Base-by-base conservation (phyloP, 163 green algal species). In the Smithsoniella earleae region DNA sequence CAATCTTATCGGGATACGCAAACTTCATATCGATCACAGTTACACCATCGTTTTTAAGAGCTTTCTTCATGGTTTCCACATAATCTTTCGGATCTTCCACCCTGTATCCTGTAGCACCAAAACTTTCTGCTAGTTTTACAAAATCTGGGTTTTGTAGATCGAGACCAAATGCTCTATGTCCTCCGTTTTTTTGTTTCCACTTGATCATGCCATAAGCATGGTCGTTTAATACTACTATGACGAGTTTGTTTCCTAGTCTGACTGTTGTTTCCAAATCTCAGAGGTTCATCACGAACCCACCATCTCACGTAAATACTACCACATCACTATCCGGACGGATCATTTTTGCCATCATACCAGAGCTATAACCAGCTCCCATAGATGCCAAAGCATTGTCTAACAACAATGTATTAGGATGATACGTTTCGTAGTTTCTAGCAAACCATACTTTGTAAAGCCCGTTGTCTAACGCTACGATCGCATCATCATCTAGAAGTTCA, bases 91-190 rank as follows among this genome's bases (percentile, higher is more conserved):
- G 33, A n/a, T 62, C 36, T 6, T 46, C 40, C 18, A 81, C 74
- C 1, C 74, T 33, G 52, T 82, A 78, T 27, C 80, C 80, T 2
- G 65, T 62, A 0, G 75, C 75, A 34, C 80, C 80, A 64, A 79
- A 82, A 18, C 62, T 49, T 28, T 84, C 64, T 18, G 79, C 79
- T 25, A 77, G 79, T 37, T 78, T 75, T 8, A 84, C 66, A 66
- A 84, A 83, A 66, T 84, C 79, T 0, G 79, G 79, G 54, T 84
- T 83, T 6, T n/a, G 25, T 3, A 83, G 49, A 10, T 82, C 78
- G 72, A 84, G 33, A 16, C 78, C 79, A 43, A 75, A 84, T 36
- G 77, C 49, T 3, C 33, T 3, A 30, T 82, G 77, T 8, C 74
- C 75, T 27, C 46, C 54, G 46, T 72, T 75, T 45, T 43, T 45